These are phyloP conservation scores for Heritiera fomes DNA, from an alignment of 345 rosid species.

Conservation along the genomic window DNA sequence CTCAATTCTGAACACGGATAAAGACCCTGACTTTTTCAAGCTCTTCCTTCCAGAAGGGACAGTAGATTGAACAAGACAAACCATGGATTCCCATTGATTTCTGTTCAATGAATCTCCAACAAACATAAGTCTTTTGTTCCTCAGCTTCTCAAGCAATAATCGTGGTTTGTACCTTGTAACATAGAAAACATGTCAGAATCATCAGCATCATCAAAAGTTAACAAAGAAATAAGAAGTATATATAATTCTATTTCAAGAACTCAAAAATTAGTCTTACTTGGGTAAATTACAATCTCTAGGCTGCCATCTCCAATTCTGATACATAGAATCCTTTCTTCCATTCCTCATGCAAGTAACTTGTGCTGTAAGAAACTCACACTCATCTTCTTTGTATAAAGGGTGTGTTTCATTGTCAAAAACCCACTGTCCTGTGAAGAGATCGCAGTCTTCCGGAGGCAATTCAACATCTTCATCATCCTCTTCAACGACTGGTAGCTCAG, in stretches of 20 bases:
- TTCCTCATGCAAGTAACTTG: slow-evolving; percentile 92
- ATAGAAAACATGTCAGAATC: background rate
- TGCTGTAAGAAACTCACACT: slow-evolving; percentile 76
- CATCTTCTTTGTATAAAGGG: slow-evolving; percentile 80
- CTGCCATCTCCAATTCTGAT: slow-evolving; percentile 97
- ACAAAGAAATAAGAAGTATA: background rate
- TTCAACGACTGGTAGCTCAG: slow-evolving; percentile 27
- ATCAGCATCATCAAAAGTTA: background rate
- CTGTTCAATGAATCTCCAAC: slow-evolving; percentile 96
- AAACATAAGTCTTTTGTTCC: slow-evolving; percentile 95
- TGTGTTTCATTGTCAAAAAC: slow-evolving; percentile 59
- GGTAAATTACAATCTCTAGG: slow-evolving; percentile 87
- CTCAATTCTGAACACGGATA: slow-evolving; percentile 70
- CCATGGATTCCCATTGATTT: slow-evolving; percentile 99
- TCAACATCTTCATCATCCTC: slow-evolving; percentile 57
- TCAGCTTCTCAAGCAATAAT: slow-evolving; percentile 69
- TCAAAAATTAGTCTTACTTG: slow-evolving; percentile 39
- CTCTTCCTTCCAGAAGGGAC: slow-evolving; percentile 64
- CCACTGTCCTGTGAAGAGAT: slow-evolving; percentile 88
- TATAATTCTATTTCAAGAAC: slow-evolving; percentile 7
- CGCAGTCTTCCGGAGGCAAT: slow-evolving; percentile 77
- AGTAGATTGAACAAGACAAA: slow-evolving; percentile 87
- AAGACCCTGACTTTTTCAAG: slow-evolving; percentile 63
- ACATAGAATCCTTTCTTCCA: slow-evolving; percentile 80
- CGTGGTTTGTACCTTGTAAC: slow-evolving; percentile 66